Conservation (phyloP, 1,284 basidiomycete genomes). For the Ustilago trichophora region DNA sequence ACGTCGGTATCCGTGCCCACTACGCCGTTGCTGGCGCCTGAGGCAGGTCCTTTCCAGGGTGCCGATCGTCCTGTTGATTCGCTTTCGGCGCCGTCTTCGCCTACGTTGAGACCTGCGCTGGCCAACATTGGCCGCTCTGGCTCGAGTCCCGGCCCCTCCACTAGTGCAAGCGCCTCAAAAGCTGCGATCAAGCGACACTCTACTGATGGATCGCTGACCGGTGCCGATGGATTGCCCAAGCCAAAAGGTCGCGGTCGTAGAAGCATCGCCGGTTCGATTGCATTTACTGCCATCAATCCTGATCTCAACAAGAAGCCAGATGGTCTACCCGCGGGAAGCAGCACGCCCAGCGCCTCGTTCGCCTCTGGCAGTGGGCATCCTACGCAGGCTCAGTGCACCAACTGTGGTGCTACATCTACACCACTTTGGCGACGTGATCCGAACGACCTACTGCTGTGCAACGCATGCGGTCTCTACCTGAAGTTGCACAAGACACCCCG, state of each 20-base stretch:
- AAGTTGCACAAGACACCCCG: constrained; percentile 64
- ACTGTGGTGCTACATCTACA: constrained; percentile 61
- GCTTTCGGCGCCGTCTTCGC: constrained; percentile 45
- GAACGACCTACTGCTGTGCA: constrained; percentile 60
- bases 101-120: constrained; percentile 29
- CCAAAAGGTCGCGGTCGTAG: constrained; percentile 39
- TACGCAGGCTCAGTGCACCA: constrained; percentile 54
- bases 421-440: constrained; percentile 62
- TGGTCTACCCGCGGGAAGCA: constrained; percentile 13
- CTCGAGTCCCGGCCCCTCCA: constrained; percentile 35
- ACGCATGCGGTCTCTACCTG: constrained; percentile 63
- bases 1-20: constrained; percentile 38
- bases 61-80: constrained; percentile 35
- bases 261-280: constrained; percentile 37
- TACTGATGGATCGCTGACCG: constrained; percentile 21
- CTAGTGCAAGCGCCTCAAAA: constrained; percentile 2
- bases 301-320: constrained; percentile 28
- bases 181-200: constrained; percentile 30
- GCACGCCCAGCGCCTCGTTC: constrained; percentile 17
- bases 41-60: constrained; percentile 37
- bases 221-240: constrained; percentile 21
- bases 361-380: constrained; percentile 24
- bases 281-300: constrained; percentile 44
- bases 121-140: constrained; percentile 33
- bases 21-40: constrained; percentile 33